Evolutionary conservation across 768 basidiomycete genomes (phyloP).

Genomic region (Russula lepida): DNA sequence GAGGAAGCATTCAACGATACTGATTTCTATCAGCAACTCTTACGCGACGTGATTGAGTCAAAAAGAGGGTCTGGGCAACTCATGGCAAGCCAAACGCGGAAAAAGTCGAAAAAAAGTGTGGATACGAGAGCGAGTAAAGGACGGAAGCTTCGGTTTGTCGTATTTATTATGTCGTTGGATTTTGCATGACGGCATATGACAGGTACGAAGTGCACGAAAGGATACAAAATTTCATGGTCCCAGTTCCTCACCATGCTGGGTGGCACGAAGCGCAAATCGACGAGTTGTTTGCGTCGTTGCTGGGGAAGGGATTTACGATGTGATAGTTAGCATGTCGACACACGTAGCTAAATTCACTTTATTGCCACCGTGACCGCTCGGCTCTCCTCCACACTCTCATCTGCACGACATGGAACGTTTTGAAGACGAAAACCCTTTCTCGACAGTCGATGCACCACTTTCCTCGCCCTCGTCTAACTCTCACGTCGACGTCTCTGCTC

Average conservation of each 20-base stretch:
- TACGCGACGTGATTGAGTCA: conserved; percentile 86
- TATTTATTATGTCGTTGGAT: not conserved
- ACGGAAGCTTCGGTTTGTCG: conserved; percentile 69
- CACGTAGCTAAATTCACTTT: not conserved
- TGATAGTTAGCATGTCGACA: not conserved
- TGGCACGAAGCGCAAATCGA: conserved; percentile 99
- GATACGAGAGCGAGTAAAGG: conserved; percentile 96
- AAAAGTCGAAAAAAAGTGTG: conserved; percentile 61
- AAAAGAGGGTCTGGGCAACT: conserved; percentile 34
- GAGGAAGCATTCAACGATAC: conserved; percentile 73
- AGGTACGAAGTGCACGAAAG: conserved; percentile 95
- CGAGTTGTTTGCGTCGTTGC: conserved; percentile 81
- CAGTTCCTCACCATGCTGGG: conserved; percentile 49
- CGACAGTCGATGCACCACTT: conserved; percentile 28
- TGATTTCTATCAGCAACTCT: conserved; percentile 87
- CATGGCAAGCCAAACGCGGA: conserved; percentile 50
- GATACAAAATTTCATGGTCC: conserved; percentile 94
- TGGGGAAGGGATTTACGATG: conserved; percentile 51
- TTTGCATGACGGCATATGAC: conserved; percentile 12
- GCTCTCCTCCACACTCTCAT: not conserved
- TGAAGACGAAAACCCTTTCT: conserved; percentile 38
- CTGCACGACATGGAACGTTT: conserved; percentile 28
- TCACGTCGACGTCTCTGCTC: conserved; percentile 48
- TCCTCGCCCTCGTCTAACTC: conserved; percentile 47
- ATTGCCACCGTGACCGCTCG: not conserved